Evolutionary conservation across 129 eudicot species (phyloP).

Genomic region (Artemisia argyi): DNA sequence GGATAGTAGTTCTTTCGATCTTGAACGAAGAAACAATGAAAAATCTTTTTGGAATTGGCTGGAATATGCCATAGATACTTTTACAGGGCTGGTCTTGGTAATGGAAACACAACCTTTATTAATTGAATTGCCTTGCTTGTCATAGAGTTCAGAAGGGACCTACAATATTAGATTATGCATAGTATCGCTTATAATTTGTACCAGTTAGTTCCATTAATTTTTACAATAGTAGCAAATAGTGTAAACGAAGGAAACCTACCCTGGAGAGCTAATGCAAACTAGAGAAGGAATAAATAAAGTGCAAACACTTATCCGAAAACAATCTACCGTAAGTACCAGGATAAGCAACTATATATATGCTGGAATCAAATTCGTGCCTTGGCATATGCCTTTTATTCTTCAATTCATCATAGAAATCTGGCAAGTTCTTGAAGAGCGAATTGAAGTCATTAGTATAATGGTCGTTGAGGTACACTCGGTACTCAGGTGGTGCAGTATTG

Average conservation of each 20-base stretch:
- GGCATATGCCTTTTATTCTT: slow-evolving; percentile 24
- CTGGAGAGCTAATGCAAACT: slow-evolving; percentile 96
- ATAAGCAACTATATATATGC: slow-evolving; percentile 68
- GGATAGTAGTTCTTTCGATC: slow-evolving; percentile 56
- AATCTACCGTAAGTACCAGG: slow-evolving; percentile 79
- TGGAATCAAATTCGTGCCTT: slow-evolving; percentile 24
- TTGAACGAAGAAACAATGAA: slow-evolving; percentile 54
- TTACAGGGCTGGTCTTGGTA: slow-evolving; percentile 53
- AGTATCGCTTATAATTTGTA: not conserved
- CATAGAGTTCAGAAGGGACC: slow-evolving; percentile 74
- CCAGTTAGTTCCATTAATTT: not conserved
- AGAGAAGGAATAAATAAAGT: slow-evolving; percentile 77
- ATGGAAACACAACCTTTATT: slow-evolving; percentile 73
- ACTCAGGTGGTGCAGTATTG: slow-evolving; percentile 48
- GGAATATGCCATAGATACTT: slow-evolving; percentile 54
- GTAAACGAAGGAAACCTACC: slow-evolving; percentile 29
- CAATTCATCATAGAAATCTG: slow-evolving; percentile 48
- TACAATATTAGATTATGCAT: not conserved
- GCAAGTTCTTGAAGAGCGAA: slow-evolving; percentile 63
- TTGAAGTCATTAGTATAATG: slow-evolving; percentile 87
- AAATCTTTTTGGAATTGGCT: slow-evolving; percentile 70
- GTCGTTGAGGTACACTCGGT: slow-evolving; percentile 66
- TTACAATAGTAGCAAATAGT: not conserved
- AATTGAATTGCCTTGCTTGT: slow-evolving; percentile 51
- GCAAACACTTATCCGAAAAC: slow-evolving; percentile 71